phyloP scores from a whole-genome alignment of 768 basidiomycete species.

The Termitomyces heimii region DNA sequence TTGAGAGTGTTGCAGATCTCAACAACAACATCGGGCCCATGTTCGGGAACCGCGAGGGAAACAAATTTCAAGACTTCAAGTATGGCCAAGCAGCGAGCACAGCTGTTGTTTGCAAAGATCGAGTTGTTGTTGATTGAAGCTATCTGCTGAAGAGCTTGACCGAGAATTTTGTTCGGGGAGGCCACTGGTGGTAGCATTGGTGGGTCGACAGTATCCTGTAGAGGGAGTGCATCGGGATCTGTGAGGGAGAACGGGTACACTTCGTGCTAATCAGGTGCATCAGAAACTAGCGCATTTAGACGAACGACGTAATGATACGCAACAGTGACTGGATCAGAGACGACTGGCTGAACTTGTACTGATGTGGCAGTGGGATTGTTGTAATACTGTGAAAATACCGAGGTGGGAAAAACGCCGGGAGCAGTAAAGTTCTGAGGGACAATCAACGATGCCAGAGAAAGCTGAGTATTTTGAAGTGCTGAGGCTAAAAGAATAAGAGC shows the following conservation, averaged over 20 bases:
- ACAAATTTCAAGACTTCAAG: conserved; percentile 64
- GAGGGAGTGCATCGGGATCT: conserved; percentile 52
- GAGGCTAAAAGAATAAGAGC: background rate
- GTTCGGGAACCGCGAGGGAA: conserved; percentile 53
- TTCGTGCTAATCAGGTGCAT: conserved; percentile 34
- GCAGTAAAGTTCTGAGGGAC: conserved; percentile 46
- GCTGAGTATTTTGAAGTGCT: conserved; percentile 3
- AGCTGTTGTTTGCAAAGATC: conserved; percentile 45
- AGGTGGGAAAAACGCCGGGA: conserved; percentile 61
- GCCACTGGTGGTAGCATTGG: conserved; percentile 60
- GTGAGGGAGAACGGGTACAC: conserved; percentile 60
- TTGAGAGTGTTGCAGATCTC: conserved; percentile 56
- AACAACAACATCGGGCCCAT: conserved; percentile 52
- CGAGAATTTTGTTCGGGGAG: conserved; percentile 37
- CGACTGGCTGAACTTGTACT: conserved; percentile 70
- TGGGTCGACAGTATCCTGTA: conserved; percentile 54
- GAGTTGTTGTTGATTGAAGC: conserved; percentile 49
- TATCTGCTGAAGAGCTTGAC: conserved; percentile 51
- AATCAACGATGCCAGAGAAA: conserved; percentile 15
- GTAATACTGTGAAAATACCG: conserved; percentile 59
- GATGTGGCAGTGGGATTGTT: conserved; percentile 69
- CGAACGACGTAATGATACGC: conserved; percentile 7
- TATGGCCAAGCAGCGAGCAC: conserved; percentile 54
- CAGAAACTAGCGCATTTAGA: background rate
- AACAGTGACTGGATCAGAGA: conserved; percentile 67